Conservation (phyloP, 2,329 filamentous ascomycete genomes). For the Didymella arachidicola region DNA sequence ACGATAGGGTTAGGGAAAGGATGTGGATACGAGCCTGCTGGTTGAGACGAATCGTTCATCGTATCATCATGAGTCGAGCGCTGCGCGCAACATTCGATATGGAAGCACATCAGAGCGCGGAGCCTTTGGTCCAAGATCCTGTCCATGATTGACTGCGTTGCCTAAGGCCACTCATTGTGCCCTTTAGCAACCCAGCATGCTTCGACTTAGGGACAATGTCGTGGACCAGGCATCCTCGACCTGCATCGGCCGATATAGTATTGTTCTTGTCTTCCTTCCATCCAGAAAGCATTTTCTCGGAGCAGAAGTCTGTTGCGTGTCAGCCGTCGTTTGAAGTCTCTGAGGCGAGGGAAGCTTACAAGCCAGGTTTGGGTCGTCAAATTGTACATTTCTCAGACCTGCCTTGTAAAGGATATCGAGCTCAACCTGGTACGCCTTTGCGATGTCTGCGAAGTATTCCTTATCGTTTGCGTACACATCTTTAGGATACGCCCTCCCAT, state of each 20-base stretch:
- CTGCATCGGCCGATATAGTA: conserved; percentile 65
- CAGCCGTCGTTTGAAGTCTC: neutral
- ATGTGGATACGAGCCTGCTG: neutral
- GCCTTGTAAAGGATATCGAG: conserved; percentile 55
- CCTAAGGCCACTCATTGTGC: neutral
- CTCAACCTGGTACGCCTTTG: conserved; percentile 54
- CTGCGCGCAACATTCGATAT: neutral
- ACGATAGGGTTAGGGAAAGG: neutral
- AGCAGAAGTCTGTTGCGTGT: conserved; percentile 38
- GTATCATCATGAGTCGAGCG: neutral
- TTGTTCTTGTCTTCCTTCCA: conserved; percentile 68
- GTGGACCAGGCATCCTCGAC: neutral
- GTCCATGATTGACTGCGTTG: neutral
- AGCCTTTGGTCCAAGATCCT: neutral
- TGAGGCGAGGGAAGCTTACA: conserved; percentile 32
- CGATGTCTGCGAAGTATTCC: conserved; percentile 55
- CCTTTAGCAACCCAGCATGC: neutral
- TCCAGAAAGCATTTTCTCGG: conserved; percentile 43
- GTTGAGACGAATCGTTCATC: neutral
- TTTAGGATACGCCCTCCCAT: conserved; percentile 55
- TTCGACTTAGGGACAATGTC: neutral
- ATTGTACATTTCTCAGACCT: conserved; percentile 54
- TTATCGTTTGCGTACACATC: conserved; percentile 53
- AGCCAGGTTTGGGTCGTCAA: conserved; percentile 56
- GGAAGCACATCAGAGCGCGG: neutral